Evolutionary conservation across 805 yeast species (phyloP), one percentile per base, ranked within the genome.

Genomic region (Saccharomycopsis olivae): DNA sequence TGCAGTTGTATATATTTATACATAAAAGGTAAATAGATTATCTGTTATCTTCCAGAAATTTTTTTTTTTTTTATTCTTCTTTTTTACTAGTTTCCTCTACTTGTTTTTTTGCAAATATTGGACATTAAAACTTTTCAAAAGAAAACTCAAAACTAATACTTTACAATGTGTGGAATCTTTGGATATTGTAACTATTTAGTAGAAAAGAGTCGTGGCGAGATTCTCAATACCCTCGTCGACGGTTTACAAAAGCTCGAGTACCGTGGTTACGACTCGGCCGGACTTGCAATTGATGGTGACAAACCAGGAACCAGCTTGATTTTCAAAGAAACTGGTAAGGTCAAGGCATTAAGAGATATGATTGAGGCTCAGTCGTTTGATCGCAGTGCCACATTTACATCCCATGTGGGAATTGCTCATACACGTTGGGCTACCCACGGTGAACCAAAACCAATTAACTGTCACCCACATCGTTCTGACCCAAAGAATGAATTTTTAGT

Each of bases 401-500:
- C 80, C 59, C 98, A 92, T 58, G 87, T 78, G 46, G 98, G 95
- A 57, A 92, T 92, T 59, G 97, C 98, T 18, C 99, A 92, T 64
- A 92, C 99, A 11, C 83, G 99, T 69, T 92, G 99, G 99, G 99
- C 99, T 38, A 92, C 99, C 29, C 99, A 92, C 61, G 99, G 99
- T 62, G 84, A 78, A 53, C 96, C 96, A 43, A 76, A 75, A 50
- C 75, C 71, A 47, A 53, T 61, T 47, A 92, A 92, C 68, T 92
- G 97, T 59, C 99, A 92, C 60, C 99, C 99, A 36, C 97, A 89
- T 58, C 69, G 89, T 49, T 85, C 96, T 1, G 98, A 86, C 59
- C 71, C 73, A 8, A 61, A 62, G 34, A 80, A 81, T 52, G 95
- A 88, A 60, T 92, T 92, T 54, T 75, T 85, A 33, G 78, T 92